phyloP scores from a whole-genome alignment of 805 yeast genomes.

The Hyphopichia homilentoma region DNA sequence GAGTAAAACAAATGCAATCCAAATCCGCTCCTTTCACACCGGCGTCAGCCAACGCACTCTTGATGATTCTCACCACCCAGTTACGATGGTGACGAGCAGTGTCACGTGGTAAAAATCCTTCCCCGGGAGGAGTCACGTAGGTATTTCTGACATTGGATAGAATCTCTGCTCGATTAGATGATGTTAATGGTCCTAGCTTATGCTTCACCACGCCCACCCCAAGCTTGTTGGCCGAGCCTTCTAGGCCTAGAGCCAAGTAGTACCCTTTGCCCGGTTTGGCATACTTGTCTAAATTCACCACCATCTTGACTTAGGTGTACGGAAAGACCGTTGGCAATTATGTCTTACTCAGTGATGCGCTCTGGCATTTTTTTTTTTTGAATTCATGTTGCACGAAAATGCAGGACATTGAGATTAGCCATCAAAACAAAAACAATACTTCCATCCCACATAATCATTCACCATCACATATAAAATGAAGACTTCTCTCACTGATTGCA shows the following conservation, averaged over 20 bases:
- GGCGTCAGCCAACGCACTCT: constrained; percentile 63
- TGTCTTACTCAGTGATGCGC: background rate
- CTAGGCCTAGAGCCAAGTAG: constrained; percentile 83
- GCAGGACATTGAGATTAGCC: background rate
- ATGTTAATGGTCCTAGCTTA: constrained; percentile 52
- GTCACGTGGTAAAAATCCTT: constrained; percentile 94
- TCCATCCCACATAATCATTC: too few species aligned
- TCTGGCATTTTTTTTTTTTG: background rate
- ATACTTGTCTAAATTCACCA: constrained; percentile 46
- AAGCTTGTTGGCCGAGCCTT: constrained; percentile 95
- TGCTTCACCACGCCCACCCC: constrained; percentile 93
- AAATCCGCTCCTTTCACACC: constrained; percentile 46
- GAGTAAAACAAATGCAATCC: constrained; percentile 88
- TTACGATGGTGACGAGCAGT: constrained; percentile 95
- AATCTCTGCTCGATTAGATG: constrained; percentile 64
- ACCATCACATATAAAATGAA: too few species aligned
- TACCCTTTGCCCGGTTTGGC: constrained; percentile 41
- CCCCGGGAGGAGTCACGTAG: constrained; percentile 95
- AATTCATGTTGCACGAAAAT: too few species aligned
- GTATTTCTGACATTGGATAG: constrained; percentile 93
- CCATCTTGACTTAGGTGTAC: constrained; percentile 14
- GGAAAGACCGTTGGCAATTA: background rate
- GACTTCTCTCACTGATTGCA: too few species aligned
- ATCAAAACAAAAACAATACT: background rate
- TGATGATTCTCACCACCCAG: constrained; percentile 83